phyloP scores from a whole-genome alignment of 371 early-diverging fungal species.

The Zychaea mexicana region DNA sequence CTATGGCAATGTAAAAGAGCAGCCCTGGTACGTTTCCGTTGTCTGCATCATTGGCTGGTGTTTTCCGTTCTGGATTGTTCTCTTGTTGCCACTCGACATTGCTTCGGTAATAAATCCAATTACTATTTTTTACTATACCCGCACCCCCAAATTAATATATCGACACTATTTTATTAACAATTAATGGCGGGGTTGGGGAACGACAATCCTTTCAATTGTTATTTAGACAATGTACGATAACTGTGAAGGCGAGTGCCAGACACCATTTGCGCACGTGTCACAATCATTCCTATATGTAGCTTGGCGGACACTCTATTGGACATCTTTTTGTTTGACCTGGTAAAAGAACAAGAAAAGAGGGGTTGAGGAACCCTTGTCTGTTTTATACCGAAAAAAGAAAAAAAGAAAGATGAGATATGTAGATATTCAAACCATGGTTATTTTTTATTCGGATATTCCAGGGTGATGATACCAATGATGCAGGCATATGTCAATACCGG shows the following conservation, averaged over 20 bases:
- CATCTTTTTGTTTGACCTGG: constrained; percentile 88
- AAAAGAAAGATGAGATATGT: too few relatives aligned
- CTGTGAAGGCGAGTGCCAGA: constrained; percentile 68
- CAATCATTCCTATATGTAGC: constrained; percentile 69
- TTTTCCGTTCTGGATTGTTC: constrained; percentile 87
- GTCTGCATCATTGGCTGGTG: constrained; percentile 78
- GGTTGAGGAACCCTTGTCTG: too few relatives aligned
- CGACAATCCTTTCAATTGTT: neutral
- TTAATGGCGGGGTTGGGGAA: neutral
- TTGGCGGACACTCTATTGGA: constrained; percentile 93
- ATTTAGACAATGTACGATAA: constrained; percentile 66
- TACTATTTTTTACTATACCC: neutral
- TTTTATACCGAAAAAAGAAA: too few relatives aligned
- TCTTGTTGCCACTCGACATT: constrained; percentile 89
- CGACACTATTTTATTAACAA: neutral
- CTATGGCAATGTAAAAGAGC: constrained; percentile 71
- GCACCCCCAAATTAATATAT: neutral
- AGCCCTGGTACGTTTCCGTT: constrained; percentile 72
- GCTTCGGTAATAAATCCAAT: constrained; percentile 75
- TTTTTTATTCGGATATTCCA: too few relatives aligned
- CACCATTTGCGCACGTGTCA: constrained; percentile 79
- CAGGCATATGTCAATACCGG: constrained; percentile 87
- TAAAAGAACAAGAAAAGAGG: constrained; percentile 23
- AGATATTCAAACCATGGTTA: too few relatives aligned
- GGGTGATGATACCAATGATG: constrained; percentile 84